Conservation (phyloP, 1,284 basidiomycete genomes). For the Coniferiporia weirii region DNA sequence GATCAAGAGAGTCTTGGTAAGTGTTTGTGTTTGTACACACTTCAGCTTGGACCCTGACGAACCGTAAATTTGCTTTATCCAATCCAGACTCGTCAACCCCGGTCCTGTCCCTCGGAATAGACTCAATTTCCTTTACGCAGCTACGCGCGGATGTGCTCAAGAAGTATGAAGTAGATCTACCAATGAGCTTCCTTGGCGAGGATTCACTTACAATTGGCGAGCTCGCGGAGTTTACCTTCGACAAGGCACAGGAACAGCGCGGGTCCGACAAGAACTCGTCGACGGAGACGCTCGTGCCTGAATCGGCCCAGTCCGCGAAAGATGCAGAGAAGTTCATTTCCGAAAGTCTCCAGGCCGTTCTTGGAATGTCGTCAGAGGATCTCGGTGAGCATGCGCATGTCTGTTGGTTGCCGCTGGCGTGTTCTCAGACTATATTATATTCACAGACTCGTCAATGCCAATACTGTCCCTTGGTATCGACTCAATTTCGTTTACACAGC, state of each 20-base stretch:
- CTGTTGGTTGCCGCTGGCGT: neutral
- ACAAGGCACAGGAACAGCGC: constrained; percentile 6
- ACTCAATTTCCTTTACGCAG: constrained; percentile 17
- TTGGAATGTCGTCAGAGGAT: constrained; percentile 13
- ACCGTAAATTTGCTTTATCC: neutral
- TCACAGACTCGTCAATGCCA: constrained; percentile 12
- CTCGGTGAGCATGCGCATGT: neutral
- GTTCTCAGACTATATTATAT: neutral
- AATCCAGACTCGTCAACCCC: constrained; percentile 12
- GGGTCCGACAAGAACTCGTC: constrained; percentile 8
- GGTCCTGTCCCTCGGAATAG: constrained; percentile 13
- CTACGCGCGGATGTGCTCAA: constrained; percentile 9
- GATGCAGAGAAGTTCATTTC: constrained; percentile 15
- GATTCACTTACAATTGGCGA: constrained; percentile 10
- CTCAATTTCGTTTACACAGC: constrained; percentile 16
- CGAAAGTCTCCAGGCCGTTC: constrained; percentile 9
- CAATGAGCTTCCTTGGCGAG: constrained; percentile 15
- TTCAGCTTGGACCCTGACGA: neutral
- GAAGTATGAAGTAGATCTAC: constrained; percentile 12
- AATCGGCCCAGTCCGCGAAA: neutral
- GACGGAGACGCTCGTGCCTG: constrained; percentile 11
- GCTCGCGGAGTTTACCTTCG: constrained; percentile 8
- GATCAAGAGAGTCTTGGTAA: constrained; percentile 11
- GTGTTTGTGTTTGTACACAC: neutral
- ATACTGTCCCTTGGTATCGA: constrained; percentile 13